Evolutionary conservation across 768 basidiomycete species (phyloP).

Genomic region (Lactifluus volemus): DNA sequence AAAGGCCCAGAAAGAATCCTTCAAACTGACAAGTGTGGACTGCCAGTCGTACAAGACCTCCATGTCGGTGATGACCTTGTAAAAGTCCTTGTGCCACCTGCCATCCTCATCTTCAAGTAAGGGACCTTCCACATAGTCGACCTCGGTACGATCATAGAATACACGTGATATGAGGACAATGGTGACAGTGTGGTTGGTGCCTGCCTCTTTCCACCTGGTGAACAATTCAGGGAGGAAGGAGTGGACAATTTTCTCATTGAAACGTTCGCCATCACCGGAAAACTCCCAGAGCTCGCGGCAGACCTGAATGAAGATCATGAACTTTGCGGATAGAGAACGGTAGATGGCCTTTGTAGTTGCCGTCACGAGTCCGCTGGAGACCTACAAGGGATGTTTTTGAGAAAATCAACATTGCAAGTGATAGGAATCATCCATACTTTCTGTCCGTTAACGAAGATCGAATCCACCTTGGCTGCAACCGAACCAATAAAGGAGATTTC

Average conservation of each 20-base stretch:
- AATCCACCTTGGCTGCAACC: conserved; percentile 73
- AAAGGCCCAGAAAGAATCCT: conserved; percentile 84
- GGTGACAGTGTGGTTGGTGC: conserved; percentile 88
- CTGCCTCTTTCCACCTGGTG: conserved; percentile 69
- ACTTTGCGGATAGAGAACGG: conserved; percentile 83
- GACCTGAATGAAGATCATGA: conserved; percentile 93
- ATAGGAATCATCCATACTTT: conserved; percentile 36
- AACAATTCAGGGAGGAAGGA: conserved; percentile 91
- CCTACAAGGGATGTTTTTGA: conserved; percentile 32
- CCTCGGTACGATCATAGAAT: conserved; percentile 73
- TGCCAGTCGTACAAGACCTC: conserved; percentile 87
- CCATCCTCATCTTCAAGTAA: conserved; percentile 68
- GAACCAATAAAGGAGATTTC: conserved; percentile 80
- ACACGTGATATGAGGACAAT: conserved; percentile 93
- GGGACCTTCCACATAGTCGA: conserved; percentile 76
- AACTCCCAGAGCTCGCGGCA: conserved; percentile 97
- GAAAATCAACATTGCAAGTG: not conserved
- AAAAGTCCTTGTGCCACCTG: conserved; percentile 90
- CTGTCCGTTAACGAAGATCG: conserved; percentile 61
- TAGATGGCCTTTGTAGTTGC: conserved; percentile 81
- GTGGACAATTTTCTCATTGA: conserved; percentile 96
- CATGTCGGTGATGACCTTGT: conserved; percentile 89
- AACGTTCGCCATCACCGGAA: conserved; percentile 90
- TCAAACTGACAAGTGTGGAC: conserved; percentile 75
- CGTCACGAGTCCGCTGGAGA: conserved; percentile 75